Conservation (phyloP, 768 basidiomycete species). For the Russula virescens region DNA sequence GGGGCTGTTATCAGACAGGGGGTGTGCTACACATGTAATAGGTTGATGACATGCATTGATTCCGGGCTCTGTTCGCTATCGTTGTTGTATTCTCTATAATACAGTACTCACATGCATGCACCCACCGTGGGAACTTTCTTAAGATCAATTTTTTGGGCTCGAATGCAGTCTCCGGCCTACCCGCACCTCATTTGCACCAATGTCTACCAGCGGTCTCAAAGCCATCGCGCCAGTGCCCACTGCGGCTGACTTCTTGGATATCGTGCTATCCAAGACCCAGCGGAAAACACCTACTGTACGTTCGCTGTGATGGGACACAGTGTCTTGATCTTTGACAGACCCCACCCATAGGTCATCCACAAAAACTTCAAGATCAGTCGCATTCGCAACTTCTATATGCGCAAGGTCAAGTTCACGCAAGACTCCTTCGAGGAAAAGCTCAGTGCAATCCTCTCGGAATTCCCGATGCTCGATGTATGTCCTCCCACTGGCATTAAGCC, state of each 20-base stretch:
- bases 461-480: conserved; percentile 94
- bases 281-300: conserved; percentile 91
- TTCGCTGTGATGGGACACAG: neutral
- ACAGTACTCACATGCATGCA: neutral
- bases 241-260: conserved; percentile 90
- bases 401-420: conserved; percentile 99
- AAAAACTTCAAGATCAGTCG: conserved; percentile 99
- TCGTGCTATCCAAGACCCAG: conserved; percentile 90
- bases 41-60: conserved; percentile 7
- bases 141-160: neutral
- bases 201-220: conserved; percentile 89
- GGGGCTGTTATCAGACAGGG: neutral
- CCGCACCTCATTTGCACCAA: conserved; percentile 22
- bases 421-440: conserved; percentile 96
- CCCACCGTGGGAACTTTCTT: conserved; percentile 10
- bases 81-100: conserved; percentile 3
- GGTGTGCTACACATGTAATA: conserved; percentile 5
- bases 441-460: conserved; percentile 87
- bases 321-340: neutral
- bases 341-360: conserved; percentile 72
- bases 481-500: conserved; percentile 3
- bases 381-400: conserved; percentile 97
- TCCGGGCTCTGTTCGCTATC: conserved; percentile 7
- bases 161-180: neutral
- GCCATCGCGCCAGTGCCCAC: conserved; percentile 98